Evolutionary conservation across 352 stramenopile genomes (phyloP), one percentile per base, ranked within the genome.

Genomic region (Phytophthora europaea): DNA sequence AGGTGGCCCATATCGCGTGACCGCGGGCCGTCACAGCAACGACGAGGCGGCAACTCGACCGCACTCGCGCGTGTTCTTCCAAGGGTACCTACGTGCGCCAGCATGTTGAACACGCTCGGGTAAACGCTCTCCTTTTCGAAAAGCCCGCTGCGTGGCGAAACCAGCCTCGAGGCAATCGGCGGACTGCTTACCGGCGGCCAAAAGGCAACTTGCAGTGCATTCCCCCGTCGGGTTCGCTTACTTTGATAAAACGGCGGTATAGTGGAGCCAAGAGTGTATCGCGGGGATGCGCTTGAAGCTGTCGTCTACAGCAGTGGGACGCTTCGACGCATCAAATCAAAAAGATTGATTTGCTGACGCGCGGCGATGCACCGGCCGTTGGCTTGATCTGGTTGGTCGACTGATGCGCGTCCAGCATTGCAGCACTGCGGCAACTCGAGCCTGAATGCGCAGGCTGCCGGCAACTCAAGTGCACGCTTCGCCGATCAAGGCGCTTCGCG

Each of bases 291-390:
- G 40, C 38, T 43, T 58, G 51, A 45, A 52, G 63, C 20, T 61
- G 33, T 72, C 51, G 66, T 73, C 66, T 68, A 73, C 66, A 73
- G 61, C 36, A 67, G 57, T 72, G 47, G 65, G 57, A 67, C 26
- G 22, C 43, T 8, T 6, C 18, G 9, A 10, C 15, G 28, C 55
- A 54, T 36, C 61, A 68, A 68, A 68, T 68, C 61, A 22, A 18
- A 6, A 31, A 31, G 28, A 31, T 31, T 6, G 28, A 31, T 31
- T 31, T 31, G 28, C 28, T 31, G 28, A 31, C 40, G 40, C 40
- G 40, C 40, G 40, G 40, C 40, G 40, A 48, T 50, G 40, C 40
- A 50, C 12, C 40, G 16, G 15, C 36, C 13, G 40, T 50, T 50
- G 40, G 40, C 40, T 50, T 15, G 13, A 15, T 20, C 16, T n/a